These are phyloP conservation scores for Hyaloscypha hepaticicola DNA, from an alignment of 495 filamentous ascomycete species.

Conservation along the genomic window DNA sequence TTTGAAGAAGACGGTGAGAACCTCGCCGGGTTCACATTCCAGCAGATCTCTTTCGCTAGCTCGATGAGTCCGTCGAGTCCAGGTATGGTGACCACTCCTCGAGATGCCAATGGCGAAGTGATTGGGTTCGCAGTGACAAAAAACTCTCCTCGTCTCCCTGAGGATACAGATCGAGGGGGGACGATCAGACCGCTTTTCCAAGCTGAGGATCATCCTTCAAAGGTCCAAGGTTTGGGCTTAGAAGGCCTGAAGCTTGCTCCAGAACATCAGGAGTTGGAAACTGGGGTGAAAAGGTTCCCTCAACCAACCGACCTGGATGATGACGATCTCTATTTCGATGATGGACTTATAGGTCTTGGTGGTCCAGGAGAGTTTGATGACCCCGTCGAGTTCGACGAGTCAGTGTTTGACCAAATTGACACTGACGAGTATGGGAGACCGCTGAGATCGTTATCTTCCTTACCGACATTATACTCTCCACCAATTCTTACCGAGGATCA, in stretches of 20 bases:
- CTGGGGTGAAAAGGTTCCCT: constrained; percentile 18
- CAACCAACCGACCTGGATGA: constrained; percentile 42
- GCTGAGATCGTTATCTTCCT: constrained; percentile 49
- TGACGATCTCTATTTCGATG: constrained; percentile 82
- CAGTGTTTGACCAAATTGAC: constrained; percentile 70
- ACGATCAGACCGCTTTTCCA: background rate
- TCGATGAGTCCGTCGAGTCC: constrained; percentile 50
- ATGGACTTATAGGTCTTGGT: constrained; percentile 66
- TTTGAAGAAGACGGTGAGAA: constrained; percentile 27
- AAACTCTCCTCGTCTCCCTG: constrained; percentile 23
- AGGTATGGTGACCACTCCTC: constrained; percentile 49
- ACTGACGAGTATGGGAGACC: constrained; percentile 55
- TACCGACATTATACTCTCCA: constrained; percentile 29
- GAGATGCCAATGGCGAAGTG: constrained; percentile 48
- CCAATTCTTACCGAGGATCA: constrained; percentile 20
- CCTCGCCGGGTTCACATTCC: constrained; percentile 53
- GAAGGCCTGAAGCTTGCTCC: constrained; percentile 2
- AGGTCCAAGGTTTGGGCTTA: constrained; percentile 38
- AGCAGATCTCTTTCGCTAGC: constrained; percentile 47
- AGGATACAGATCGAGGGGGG: background rate
- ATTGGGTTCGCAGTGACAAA: constrained; percentile 52
- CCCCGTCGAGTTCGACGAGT: constrained; percentile 65
- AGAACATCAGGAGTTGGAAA: constrained; percentile 15
- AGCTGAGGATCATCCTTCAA: constrained; percentile 4
- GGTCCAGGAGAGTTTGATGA: constrained; percentile 48